Evolutionary conservation across 176 grass and related monocot genomes (phyloP).

Genomic region (Saccharum spontaneum): DNA sequence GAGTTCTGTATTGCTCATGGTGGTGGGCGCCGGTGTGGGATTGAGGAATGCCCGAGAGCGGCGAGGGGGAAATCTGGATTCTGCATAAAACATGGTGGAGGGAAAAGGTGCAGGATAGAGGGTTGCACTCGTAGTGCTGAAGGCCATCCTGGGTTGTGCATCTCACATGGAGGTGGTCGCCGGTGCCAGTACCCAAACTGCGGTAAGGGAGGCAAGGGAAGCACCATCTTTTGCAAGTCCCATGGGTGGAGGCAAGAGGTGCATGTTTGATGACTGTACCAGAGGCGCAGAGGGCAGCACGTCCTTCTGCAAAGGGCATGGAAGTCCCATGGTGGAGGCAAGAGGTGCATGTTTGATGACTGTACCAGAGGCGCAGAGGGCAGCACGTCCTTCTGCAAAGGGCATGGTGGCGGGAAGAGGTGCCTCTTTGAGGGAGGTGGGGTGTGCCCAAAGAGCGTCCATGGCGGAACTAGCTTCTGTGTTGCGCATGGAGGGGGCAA

Average conservation of each 20-base stretch:
- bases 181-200: slow-evolving; percentile 70
- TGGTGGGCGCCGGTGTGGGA: slow-evolving; percentile 57
- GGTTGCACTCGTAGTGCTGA: slow-evolving; percentile 74
- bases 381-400: slow-evolving; percentile 78
- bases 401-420: slow-evolving; percentile 79
- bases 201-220: slow-evolving; percentile 73
- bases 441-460: slow-evolving; percentile 81
- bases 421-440: slow-evolving; percentile 79
- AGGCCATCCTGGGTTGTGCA: slow-evolving; percentile 74
- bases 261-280: slow-evolving; percentile 67
- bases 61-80: slow-evolving; percentile 74
- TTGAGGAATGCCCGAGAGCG: slow-evolving; percentile 54
- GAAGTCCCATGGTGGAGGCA: slow-evolving; percentile 92
- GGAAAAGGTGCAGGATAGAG: slow-evolving; percentile 76
- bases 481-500: slow-evolving; percentile 89
- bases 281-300: slow-evolving; percentile 93
- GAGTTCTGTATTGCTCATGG: slow-evolving; percentile 90
- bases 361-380: slow-evolving; percentile 85
- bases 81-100: slow-evolving; percentile 84
- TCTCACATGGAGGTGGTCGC: slow-evolving; percentile 86
- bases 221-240: slow-evolving; percentile 85
- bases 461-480: slow-evolving; percentile 78
- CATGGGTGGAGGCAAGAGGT: slow-evolving; percentile 88
- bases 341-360: slow-evolving; percentile 70
- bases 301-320: slow-evolving; percentile 73